Evolutionary conservation across 768 basidiomycete genomes (phyloP), one percentile per base, ranked within the genome.

Genomic region (Trametes maxima): DNA sequence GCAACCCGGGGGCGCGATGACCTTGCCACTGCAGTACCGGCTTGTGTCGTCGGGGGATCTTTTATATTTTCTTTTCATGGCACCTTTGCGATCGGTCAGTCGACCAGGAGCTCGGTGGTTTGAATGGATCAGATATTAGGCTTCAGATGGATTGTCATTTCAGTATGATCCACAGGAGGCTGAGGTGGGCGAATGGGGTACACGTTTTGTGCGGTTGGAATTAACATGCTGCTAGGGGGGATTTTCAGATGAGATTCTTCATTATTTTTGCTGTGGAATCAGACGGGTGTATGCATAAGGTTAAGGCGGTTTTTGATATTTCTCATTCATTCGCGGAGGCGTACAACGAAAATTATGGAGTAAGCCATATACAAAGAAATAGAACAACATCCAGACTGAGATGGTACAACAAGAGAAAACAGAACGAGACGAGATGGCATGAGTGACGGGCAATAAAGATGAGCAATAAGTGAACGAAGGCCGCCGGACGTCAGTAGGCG

Each of bases 21-120:
- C 69, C 67, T 68, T 66, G 69, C 67, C 53, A 65, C 48, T 70
- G 67, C 69, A 70, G 64, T 70, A 70, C 58, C 52, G 69, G 67
- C 67, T 70, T 68, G 69, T 59, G 69, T 68, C 62, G 69, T 70
- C 69, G 62, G 67, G 69, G 69, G 69, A 68, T 65, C 67, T 55
- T 47, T 16, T 37, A 43, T 22, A 44, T 52, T 58, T 60, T 59
- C 55, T 68, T 63, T 66, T 59, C 54, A 40, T 50, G 22, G 44
- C 25, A 55, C 50, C 52, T 50, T 43, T 64, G 62, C 40, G 33
- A 42, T 51, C 43, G 46, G 59, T 51, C 65, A 63, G 40, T 66
- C 33, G 65, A 37, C 55, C 44, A 46, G 47, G 47, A 42, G 45
- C 59, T 53, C 6, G 52, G 52, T 47, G 44, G 21, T 25, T 28